Evolutionary conservation across 768 basidiomycete species (phyloP).

Genomic region (Suillus subaureus): DNA sequence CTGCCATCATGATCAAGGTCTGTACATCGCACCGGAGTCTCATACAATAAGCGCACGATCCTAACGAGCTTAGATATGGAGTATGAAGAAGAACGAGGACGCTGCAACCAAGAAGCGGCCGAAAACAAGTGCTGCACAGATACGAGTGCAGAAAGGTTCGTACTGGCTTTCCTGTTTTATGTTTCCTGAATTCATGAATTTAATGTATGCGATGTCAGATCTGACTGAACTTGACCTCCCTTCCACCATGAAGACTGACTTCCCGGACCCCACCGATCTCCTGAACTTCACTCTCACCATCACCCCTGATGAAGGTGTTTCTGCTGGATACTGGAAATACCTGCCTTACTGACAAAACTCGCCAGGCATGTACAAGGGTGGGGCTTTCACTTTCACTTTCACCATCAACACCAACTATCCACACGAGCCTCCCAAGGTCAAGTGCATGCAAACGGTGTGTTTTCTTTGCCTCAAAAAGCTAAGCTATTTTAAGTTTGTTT

Average conservation of each 20-base stretch:
- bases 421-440: slow-evolving; percentile 99
- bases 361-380: slow-evolving; percentile 97
- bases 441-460: slow-evolving; percentile 89
- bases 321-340: neutral
- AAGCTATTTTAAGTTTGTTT: slow-evolving; percentile 12
- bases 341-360: neutral
- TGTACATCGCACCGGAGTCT: slow-evolving; percentile 2
- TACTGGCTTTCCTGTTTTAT: neutral
- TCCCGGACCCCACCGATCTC: slow-evolving; percentile 90
- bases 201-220: slow-evolving; percentile 50
- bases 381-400: slow-evolving; percentile 92
- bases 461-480: slow-evolving; percentile 3
- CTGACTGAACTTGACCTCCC: slow-evolving; percentile 96
- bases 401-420: slow-evolving; percentile 98
- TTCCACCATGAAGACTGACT: slow-evolving; percentile 92
- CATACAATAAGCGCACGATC: slow-evolving; percentile 12
- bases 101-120: slow-evolving; percentile 97
- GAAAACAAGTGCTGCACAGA: slow-evolving; percentile 97
- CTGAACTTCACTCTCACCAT: slow-evolving; percentile 97
- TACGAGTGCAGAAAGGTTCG: slow-evolving; percentile 98
- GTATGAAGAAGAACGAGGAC: slow-evolving; percentile 99
- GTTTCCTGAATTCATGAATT: slow-evolving; percentile 1
- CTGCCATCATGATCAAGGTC: slow-evolving; percentile 47
- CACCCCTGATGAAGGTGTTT: slow-evolving; percentile 91
- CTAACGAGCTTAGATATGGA: slow-evolving; percentile 77